phyloP scores from a whole-genome alignment of 306 rosid genomes.

The Vigna mungo region DNA sequence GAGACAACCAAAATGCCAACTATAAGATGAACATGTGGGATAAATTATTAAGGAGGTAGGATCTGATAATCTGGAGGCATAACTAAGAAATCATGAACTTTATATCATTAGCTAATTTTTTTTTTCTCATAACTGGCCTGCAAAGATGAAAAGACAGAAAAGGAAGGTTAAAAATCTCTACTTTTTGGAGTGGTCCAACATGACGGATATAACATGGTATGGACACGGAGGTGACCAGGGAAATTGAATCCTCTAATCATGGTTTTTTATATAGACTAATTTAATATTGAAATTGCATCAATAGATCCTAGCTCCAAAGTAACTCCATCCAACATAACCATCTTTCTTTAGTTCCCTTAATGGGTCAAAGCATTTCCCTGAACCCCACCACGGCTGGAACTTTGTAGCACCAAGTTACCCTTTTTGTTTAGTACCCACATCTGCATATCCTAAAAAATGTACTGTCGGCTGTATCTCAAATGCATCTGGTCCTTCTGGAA shows the following conservation, averaged over 20 bases:
- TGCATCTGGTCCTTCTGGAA: background rate
- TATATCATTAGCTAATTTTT: background rate
- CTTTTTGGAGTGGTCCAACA: background rate
- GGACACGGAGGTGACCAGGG: background rate
- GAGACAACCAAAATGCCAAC: background rate
- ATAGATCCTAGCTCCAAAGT: slow-evolving; percentile 17
- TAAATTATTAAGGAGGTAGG: background rate
- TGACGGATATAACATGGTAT: background rate
- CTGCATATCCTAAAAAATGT: background rate
- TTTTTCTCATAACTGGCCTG: background rate
- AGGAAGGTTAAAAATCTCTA: background rate
- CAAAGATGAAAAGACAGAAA: background rate
- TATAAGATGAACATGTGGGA: slow-evolving; percentile 9
- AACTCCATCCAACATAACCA: background rate
- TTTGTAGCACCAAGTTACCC: background rate
- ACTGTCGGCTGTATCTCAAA: slow-evolving; percentile 3
- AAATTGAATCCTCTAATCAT: background rate
- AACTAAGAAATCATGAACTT: background rate
- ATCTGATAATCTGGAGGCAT: background rate
- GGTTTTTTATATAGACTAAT: background rate
- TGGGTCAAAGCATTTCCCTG: background rate
- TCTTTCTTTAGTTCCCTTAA: background rate
- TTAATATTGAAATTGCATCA: background rate
- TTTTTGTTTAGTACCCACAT: background rate
- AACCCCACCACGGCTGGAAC: background rate